Evolutionary conservation across 768 basidiomycete genomes (phyloP).

Genomic region (Serendipita indica): DNA sequence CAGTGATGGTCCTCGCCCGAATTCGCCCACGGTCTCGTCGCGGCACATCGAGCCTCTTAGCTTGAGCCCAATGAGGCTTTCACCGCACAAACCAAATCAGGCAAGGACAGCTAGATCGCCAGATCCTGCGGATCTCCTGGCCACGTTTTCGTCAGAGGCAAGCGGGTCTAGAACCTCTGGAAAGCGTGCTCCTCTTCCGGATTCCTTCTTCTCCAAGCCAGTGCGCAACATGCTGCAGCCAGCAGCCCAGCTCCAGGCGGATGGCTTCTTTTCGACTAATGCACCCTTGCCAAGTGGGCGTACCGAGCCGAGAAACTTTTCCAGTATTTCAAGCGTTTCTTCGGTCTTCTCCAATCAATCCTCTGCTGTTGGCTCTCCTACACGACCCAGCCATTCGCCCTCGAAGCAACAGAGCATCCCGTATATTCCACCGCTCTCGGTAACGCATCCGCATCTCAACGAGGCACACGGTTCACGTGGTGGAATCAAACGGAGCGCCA

Average conservation of each 20-base stretch:
- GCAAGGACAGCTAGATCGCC: no score
- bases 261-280: no score
- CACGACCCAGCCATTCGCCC: neutral
- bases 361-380: neutral
- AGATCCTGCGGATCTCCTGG: no score
- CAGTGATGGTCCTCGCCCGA: neutral
- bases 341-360: neutral
- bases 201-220: neutral
- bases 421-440: neutral
- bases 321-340: neutral
- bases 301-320: no score
- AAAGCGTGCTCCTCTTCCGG: neutral
- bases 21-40: neutral
- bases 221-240: no score
- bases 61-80: slow-evolving; percentile 1
- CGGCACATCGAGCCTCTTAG: neutral
- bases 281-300: no score
- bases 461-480: neutral
- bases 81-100: neutral
- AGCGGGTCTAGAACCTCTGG: neutral
- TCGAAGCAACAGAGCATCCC: neutral
- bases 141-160: no score
- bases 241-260: neutral
- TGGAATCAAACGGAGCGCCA: slow-evolving; percentile 1
- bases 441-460: neutral